A percentile compares a stretch with the other conserved stretches of the same genome.
Conservation (phyloP, 75 land plant genomes). For the Cryptomeria japonica region DNA sequence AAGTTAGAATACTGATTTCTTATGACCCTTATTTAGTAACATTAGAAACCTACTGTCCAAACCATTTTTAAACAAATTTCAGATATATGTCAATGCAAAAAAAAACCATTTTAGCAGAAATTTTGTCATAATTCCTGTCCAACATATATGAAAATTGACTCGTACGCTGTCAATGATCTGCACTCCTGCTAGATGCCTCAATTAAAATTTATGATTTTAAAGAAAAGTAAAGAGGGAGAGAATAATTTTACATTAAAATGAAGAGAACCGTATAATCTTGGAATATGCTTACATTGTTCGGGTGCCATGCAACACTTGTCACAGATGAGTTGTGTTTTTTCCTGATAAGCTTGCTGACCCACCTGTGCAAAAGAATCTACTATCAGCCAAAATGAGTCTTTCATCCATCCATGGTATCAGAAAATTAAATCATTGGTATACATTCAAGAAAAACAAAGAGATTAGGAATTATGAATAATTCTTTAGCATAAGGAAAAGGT, state of each 20-base stretch:
- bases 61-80: background rate
- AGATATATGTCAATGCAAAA: background rate
- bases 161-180: background rate
- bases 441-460: background rate
- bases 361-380: constrained; percentile 48
- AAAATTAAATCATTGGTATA: background rate
- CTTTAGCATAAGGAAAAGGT: background rate
- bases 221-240: background rate
- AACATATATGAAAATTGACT: background rate
- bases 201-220: background rate
- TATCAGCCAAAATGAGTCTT: background rate
- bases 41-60: background rate
- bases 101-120: background rate
- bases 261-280: background rate
- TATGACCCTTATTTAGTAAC: background rate
- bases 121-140: background rate
- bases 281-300: constrained; percentile 73
- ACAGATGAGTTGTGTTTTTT: constrained; percentile 95
- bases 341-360: constrained; percentile 97
- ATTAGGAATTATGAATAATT: background rate
- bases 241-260: background rate
- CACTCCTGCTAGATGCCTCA: background rate
- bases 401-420: background rate
- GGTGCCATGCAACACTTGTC: constrained; percentile 99
- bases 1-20: background rate